Base-by-base conservation (phyloP, 208 protist species). In the Histomonas meleagridis region DNA sequence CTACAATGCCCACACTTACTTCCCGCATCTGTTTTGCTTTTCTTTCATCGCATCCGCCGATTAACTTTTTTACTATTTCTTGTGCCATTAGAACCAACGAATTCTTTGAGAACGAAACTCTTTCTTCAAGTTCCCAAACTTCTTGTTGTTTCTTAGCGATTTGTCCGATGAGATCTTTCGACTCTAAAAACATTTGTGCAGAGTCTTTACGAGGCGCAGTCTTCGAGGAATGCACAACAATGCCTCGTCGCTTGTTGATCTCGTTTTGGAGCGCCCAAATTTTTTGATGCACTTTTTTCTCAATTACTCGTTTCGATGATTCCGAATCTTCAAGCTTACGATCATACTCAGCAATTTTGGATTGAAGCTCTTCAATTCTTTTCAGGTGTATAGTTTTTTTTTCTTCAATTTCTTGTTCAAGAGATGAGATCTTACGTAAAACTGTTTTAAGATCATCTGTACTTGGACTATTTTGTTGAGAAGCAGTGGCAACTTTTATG, bases 191-290 rank as follows among this genome's bases (percentile, higher is more conserved):
- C 9, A 86, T 26, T 16, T 51, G 23, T 2, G 76, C 46, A n/a
- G 76, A 86, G 55, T 86, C 76, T 86, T 43, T 48, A 18, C 46
- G 26, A 1, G 76, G 55, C 32, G 10, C 46, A 57, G 76, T 51
- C 55, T 86, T 86, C 10, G 76, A 51, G 55, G 76, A 86, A 51
- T 86, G 76, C n/a, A 86, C 76, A 40, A 86, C 76, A 86, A 86
- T 86, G 32, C 76, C 76, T 55, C 76, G 51, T 4, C 76, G 40
- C 38, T 86, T 86, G 26, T 86, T 86, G 10, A 86, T 86, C 55
- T 86, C 76, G 18, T 32, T 43, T 55, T 86, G 76, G 21, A 86
- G 43, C 38, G 76, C 43, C 14, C 76, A 51, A 35, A 86, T 43
- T 49, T 86, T 86, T 86, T 86, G 76, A 12, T 86, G 76, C 26